These are phyloP conservation scores for Globisporangium spinosum DNA, from an alignment of 352 stramenopile genomes.

Conservation along the genomic window DNA sequence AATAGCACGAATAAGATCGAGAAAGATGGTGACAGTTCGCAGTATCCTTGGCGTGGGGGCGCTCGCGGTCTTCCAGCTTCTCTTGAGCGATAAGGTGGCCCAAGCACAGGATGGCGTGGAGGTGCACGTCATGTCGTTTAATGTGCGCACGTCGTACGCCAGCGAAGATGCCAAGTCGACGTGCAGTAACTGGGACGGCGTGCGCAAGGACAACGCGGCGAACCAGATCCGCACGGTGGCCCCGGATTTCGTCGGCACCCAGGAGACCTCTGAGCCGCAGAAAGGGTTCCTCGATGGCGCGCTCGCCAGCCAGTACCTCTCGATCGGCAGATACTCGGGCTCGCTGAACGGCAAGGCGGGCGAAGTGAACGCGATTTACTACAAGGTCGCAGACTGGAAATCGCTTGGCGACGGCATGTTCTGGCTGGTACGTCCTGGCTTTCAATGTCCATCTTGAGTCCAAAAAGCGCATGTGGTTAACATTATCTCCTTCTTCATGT, in stretches of 20 bases:
- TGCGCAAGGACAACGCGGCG: constrained; percentile 59
- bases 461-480: background rate
- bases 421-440: constrained; percentile 39
- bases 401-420: constrained; percentile 58
- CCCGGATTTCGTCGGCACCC: constrained; percentile 73
- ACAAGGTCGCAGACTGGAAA: constrained; percentile 52
- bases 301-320: constrained; percentile 50
- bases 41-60: background rate
- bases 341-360: constrained; percentile 53
- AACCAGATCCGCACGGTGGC: constrained; percentile 48
- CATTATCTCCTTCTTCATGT: background rate
- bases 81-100: background rate
- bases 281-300: constrained; percentile 56
- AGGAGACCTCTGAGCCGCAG: constrained; percentile 76
- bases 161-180: constrained; percentile 29
- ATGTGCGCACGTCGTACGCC: constrained; percentile 69
- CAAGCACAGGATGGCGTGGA: constrained; percentile 32
- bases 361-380: constrained; percentile 67
- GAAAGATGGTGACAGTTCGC: background rate
- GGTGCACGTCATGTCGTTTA: constrained; percentile 74
- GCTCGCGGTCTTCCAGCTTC: constrained; percentile 3
- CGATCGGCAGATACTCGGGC: constrained; percentile 54
- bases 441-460: too few species aligned
- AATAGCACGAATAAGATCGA: background rate
- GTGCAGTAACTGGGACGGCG: constrained; percentile 62